These are phyloP conservation scores for Ascochyta fabae DNA, from an alignment of 2,329 filamentous ascomycete genomes.

Conservation along the genomic window DNA sequence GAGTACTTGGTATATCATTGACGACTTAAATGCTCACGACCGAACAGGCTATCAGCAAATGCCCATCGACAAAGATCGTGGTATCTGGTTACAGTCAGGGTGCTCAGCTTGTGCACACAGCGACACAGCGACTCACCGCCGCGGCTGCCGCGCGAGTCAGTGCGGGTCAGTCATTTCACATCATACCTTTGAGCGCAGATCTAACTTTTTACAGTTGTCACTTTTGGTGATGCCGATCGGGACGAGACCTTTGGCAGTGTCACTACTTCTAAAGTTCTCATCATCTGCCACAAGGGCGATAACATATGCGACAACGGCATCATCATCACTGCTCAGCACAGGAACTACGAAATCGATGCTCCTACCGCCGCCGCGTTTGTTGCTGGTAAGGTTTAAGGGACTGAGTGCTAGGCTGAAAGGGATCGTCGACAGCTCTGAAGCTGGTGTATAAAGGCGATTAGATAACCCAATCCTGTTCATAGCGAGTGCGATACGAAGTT, in stretches of 20 bases:
- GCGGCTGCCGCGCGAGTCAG: slow-evolving; percentile 29
- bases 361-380: slow-evolving; percentile 33
- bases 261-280: slow-evolving; percentile 37
- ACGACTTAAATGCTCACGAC: background rate
- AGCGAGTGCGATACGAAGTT: background rate
- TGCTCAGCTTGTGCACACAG: slow-evolving; percentile 54
- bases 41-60: slow-evolving; percentile 25
- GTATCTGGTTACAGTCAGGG: slow-evolving; percentile 47
- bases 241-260: slow-evolving; percentile 40
- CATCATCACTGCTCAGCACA: slow-evolving; percentile 32
- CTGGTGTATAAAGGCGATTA: too few species aligned
- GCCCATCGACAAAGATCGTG: slow-evolving; percentile 41
- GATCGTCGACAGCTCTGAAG: too few species aligned
- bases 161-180: slow-evolving; percentile 23
- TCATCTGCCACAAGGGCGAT: slow-evolving; percentile 47
- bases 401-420: too few species aligned
- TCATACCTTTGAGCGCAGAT: background rate
- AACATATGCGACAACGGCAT: slow-evolving; percentile 42
- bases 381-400: slow-evolving; percentile 11
- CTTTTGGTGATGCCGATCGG: slow-evolving; percentile 48
- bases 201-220: slow-evolving; percentile 32
- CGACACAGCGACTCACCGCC: slow-evolving; percentile 42
- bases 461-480: background rate
- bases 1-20: slow-evolving; percentile 29
- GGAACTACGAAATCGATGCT: slow-evolving; percentile 36